Evolutionary conservation across 2,329 filamentous ascomycete species (phyloP).

Genomic region (Cyanodermella asteris): DNA sequence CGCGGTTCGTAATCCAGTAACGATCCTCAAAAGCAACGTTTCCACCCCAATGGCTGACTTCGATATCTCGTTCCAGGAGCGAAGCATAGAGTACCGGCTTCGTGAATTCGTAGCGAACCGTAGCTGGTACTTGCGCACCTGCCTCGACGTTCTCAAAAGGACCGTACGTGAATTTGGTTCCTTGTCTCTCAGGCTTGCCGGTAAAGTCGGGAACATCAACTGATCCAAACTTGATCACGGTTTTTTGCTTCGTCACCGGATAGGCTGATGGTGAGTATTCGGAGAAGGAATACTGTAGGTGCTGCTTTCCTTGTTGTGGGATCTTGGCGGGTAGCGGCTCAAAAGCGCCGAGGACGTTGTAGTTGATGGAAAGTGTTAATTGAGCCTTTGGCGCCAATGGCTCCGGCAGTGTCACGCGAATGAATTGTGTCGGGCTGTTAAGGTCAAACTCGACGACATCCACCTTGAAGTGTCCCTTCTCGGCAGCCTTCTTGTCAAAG

Average conservation of each 20-base stretch:
- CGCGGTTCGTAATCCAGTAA: constrained; percentile 71
- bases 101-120: constrained; percentile 83
- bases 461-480: constrained; percentile 43
- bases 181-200: constrained; percentile 58
- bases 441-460: constrained; percentile 30
- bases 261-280: constrained; percentile 72
- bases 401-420: constrained; percentile 55
- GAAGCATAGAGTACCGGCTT: constrained; percentile 69
- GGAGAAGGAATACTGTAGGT: constrained; percentile 65
- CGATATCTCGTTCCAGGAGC: constrained; percentile 68
- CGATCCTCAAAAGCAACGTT: constrained; percentile 90
- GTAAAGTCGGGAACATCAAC: constrained; percentile 70
- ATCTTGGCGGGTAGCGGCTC: constrained; percentile 61
- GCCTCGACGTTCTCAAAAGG: constrained; percentile 69
- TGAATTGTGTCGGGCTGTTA: constrained; percentile 53
- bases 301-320: constrained; percentile 69
- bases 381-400: constrained; percentile 56
- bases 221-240: constrained; percentile 74
- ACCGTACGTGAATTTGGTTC: constrained; percentile 71
- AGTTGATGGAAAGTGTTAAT: constrained; percentile 72
- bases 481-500: constrained; percentile 67
- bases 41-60: constrained; percentile 95
- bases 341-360: constrained; percentile 59
- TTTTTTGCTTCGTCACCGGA: constrained; percentile 79
- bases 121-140: constrained; percentile 48